A percentile compares a stretch with the other conserved stretches of the same genome.
Conservation (phyloP, 1,284 basidiomycete genomes). For the Pisolithus thermaeus region DNA sequence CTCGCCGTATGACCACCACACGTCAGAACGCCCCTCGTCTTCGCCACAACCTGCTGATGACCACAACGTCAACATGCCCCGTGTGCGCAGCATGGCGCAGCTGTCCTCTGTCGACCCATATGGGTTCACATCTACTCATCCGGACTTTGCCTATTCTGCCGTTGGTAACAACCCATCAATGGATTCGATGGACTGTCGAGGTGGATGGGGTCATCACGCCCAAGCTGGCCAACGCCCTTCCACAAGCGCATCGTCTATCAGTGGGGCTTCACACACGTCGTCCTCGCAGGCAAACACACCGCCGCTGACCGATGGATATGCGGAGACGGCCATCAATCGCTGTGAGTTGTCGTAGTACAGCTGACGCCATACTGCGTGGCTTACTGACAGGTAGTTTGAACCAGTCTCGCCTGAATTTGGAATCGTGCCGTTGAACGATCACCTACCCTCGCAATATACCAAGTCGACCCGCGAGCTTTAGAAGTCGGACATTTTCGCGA, state of each 20-base stretch:
- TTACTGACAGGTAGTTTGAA: conserved; percentile 31
- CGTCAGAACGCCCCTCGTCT: conserved; percentile 61
- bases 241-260: conserved; percentile 67
- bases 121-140: conserved; percentile 54
- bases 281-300: conserved; percentile 76
- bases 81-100: conserved; percentile 75
- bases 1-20: conserved; percentile 63
- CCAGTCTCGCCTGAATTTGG: conserved; percentile 79
- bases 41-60: conserved; percentile 65
- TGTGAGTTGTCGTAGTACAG: conserved; percentile 50
- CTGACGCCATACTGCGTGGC: conserved; percentile 23
- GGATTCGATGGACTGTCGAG: conserved; percentile 42
- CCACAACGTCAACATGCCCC: conserved; percentile 47
- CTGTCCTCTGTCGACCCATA: conserved; percentile 65
- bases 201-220: conserved; percentile 36
- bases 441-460: conserved; percentile 59
- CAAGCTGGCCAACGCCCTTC: conserved; percentile 49
- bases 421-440: conserved; percentile 70
- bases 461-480: conserved; percentile 53
- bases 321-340: conserved; percentile 68
- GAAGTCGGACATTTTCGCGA: conserved; percentile 18
- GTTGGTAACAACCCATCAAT: conserved; percentile 42
- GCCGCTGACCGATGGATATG: conserved; percentile 59
- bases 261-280: conserved; percentile 63
- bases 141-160: conserved; percentile 74